Percentiles rank a stretch among this genome's conserved stretches.
Evolutionary conservation across 257 asterid genomes (phyloP).

Genomic region (Solanum tacnaense): DNA sequence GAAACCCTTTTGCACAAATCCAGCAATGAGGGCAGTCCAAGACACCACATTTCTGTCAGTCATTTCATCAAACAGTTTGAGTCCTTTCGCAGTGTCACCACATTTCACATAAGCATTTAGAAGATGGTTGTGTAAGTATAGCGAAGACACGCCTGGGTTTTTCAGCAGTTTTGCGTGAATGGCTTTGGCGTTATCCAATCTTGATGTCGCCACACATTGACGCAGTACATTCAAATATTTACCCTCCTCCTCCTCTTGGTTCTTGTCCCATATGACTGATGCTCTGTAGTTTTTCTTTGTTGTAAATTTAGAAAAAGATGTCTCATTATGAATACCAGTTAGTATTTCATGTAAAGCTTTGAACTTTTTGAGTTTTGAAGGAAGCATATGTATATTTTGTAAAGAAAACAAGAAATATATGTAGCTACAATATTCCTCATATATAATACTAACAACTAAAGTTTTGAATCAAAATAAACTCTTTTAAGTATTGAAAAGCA

Average conservation of each 20-base stretch:
- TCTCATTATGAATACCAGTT: neutral
- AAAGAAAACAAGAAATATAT: neutral
- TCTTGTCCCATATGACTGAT: neutral
- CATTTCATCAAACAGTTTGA: constrained; percentile 60
- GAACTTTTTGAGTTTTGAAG: constrained; percentile 16
- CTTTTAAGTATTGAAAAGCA: neutral
- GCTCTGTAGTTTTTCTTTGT: neutral
- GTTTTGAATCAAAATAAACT: neutral
- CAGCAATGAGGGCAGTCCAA: constrained; percentile 69
- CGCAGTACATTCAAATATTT: constrained; percentile 25
- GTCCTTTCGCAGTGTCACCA: constrained; percentile 23
- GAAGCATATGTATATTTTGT: constrained; percentile 11
- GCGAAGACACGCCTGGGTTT: constrained; percentile 11
- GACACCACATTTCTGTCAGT: constrained; percentile 51
- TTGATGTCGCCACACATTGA: constrained; percentile 25
- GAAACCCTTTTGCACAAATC: constrained; percentile 47
- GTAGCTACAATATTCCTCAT: neutral
- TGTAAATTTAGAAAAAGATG: neutral
- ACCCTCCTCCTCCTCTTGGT: constrained; percentile 2
- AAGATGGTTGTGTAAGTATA: constrained; percentile 45
- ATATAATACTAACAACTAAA: neutral
- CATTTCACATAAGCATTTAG: constrained; percentile 42
- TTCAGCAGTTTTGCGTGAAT: constrained; percentile 43
- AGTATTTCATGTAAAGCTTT: neutral
- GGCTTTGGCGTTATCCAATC: constrained; percentile 17